These are phyloP conservation scores for Carex pumila DNA, from an alignment of 176 grass and related monocot species.

Conservation along the genomic window DNA sequence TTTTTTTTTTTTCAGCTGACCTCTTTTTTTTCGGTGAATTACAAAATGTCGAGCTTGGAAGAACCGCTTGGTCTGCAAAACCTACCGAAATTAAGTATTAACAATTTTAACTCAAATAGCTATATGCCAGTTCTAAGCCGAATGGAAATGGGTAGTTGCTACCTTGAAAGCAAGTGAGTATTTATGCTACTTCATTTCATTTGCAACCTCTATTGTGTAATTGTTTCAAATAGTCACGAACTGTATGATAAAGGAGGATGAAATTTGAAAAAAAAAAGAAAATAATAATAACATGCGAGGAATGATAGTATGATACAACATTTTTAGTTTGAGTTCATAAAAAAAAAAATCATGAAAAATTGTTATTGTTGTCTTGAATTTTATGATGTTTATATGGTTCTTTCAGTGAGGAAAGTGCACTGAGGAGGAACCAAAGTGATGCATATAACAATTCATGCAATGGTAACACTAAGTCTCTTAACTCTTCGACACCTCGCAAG, in stretches of 20 bases:
- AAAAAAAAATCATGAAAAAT: background rate
- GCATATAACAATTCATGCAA: conserved; percentile 17
- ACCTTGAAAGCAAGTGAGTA: conserved; percentile 50
- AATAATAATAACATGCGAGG: background rate
- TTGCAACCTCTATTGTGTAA: background rate
- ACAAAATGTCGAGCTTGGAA: conserved; percentile 77
- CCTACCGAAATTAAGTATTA: conserved; percentile 70
- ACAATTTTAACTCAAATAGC: conserved; percentile 23
- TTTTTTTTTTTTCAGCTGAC: background rate
- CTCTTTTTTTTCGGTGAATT: conserved; percentile 6
- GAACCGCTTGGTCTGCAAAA: conserved; percentile 62
- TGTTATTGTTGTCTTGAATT: background rate
- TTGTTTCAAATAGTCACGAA: background rate
- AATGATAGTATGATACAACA: background rate
- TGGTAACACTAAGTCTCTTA: conserved; percentile 19
- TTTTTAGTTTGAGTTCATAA: background rate
- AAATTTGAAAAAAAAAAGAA: background rate
- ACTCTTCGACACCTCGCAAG: conserved; percentile 33
- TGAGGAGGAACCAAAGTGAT: conserved; percentile 19
- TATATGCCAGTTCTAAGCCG: conserved; percentile 30
- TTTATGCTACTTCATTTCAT: background rate
- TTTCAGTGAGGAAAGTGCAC: conserved; percentile 31
- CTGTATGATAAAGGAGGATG: background rate
- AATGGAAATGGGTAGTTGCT: conserved; percentile 29
- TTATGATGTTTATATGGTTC: background rate